phyloP scores from a whole-genome alignment of 129 eudicot species.

The Flaveria bidentis region DNA sequence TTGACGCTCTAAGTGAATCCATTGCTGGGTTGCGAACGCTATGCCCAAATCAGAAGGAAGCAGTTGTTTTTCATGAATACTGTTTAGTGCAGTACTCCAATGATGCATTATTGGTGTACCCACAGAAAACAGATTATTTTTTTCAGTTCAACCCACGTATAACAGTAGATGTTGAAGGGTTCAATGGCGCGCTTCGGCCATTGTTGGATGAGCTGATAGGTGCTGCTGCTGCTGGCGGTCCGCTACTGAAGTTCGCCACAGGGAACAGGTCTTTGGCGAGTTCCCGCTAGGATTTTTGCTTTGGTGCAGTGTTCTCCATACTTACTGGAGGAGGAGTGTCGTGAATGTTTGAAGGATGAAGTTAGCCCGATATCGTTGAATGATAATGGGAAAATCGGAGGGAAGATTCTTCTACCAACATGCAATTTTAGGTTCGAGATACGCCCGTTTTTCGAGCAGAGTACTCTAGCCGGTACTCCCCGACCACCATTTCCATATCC shows the following conservation, averaged over 20 bases:
- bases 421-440: background rate
- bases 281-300: background rate
- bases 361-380: background rate
- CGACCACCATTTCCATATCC: background rate
- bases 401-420: background rate
- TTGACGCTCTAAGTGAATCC: background rate
- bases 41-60: background rate
- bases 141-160: background rate
- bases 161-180: background rate
- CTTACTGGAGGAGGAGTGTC: background rate
- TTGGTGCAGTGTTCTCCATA: background rate
- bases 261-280: background rate
- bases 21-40: background rate
- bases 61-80: background rate
- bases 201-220: background rate
- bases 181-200: background rate
- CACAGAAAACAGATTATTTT: background rate
- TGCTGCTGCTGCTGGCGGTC: background rate
- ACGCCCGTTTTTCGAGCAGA: background rate
- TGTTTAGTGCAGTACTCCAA: background rate
- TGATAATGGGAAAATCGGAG: background rate
- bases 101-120: background rate
- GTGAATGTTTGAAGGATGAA: background rate
- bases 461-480: background rate
- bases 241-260: background rate